A percentile compares a stretch with the other conserved stretches of the same genome.
These are phyloP conservation scores for Cryptosporidium xiaoi DNA, from an alignment of 169 alveolate genomes.

Conservation along the genomic window DNA sequence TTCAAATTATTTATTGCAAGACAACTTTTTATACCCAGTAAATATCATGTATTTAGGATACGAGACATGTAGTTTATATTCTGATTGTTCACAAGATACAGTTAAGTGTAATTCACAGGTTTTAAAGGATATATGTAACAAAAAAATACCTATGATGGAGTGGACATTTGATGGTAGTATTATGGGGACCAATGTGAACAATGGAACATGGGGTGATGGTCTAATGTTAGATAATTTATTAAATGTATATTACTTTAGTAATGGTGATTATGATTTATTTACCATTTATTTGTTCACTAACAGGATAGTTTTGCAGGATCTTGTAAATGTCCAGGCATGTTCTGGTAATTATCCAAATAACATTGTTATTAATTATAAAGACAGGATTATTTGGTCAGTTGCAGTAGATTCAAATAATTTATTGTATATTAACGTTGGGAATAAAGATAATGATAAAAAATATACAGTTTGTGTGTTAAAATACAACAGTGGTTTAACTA, in stretches of 20 bases:
- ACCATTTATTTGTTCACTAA: constrained; percentile 33
- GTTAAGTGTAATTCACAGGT: constrained; percentile 31
- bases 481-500: background rate
- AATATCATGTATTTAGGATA: constrained; percentile 31
- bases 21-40: constrained; percentile 21
- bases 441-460: constrained; percentile 1
- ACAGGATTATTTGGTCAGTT: constrained; percentile 20
- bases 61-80: constrained; percentile 31
- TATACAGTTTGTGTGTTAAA: constrained; percentile 33
- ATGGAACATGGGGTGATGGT: constrained; percentile 46
- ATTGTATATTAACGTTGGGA: constrained; percentile 31
- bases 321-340: constrained; percentile 12
- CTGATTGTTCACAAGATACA: constrained; percentile 15
- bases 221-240: background rate
- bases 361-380: background rate
- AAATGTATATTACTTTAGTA: background rate
- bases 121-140: constrained; percentile 14
- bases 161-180: constrained; percentile 1
- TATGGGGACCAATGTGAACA: constrained; percentile 22
- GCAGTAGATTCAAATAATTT: constrained; percentile 27
- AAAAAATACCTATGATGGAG: constrained; percentile 14
- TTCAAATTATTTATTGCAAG: background rate
- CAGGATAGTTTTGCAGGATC: constrained; percentile 57
- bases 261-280: background rate
- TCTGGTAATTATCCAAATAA: constrained; percentile 57